Conservation (phyloP, 176 grass and related monocot species). For the Paspalum notatum region DNA sequence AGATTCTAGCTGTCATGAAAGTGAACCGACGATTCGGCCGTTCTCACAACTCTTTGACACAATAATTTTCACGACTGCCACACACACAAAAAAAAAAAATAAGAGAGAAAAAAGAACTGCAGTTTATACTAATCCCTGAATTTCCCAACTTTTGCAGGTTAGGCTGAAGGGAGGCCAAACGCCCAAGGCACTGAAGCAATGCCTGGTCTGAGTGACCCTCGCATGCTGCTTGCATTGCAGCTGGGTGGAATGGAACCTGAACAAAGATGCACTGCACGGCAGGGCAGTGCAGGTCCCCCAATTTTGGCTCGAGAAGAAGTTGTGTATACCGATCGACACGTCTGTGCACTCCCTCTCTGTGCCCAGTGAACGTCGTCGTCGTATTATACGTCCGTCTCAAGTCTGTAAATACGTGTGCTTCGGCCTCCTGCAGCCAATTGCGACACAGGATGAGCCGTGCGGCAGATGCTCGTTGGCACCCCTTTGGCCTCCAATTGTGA, state of each 20-base stretch:
- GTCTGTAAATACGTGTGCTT: slow-evolving; percentile 56
- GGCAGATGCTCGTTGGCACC: slow-evolving; percentile 18
- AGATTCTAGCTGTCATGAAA: slow-evolving; percentile 34
- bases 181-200: slow-evolving; percentile 56
- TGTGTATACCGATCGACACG: slow-evolving; percentile 31
- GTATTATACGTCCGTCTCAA: not conserved
- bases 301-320: slow-evolving; percentile 45
- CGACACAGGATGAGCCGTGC: slow-evolving; percentile 51
- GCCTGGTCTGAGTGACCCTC: slow-evolving; percentile 40
- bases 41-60: not conserved
- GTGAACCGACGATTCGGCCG: not conserved
- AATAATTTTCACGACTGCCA: not conserved
- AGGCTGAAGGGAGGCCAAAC: slow-evolving; percentile 57
- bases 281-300: slow-evolving; percentile 20
- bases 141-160: slow-evolving; percentile 31
- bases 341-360: not conserved
- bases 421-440: slow-evolving; percentile 58
- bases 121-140: not conserved
- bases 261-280: not conserved
- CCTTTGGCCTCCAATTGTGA: slow-evolving; percentile 31
- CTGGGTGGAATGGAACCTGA: slow-evolving; percentile 23
- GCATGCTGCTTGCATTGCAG: not conserved
- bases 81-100: not conserved
- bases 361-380: not conserved
- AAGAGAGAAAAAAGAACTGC: too few relatives aligned